A percentile compares a stretch with the other conserved stretches of the same genome.
Conservation (phyloP, 2,329 filamentous ascomycete genomes). For the Endoconidiophora laricicola region DNA sequence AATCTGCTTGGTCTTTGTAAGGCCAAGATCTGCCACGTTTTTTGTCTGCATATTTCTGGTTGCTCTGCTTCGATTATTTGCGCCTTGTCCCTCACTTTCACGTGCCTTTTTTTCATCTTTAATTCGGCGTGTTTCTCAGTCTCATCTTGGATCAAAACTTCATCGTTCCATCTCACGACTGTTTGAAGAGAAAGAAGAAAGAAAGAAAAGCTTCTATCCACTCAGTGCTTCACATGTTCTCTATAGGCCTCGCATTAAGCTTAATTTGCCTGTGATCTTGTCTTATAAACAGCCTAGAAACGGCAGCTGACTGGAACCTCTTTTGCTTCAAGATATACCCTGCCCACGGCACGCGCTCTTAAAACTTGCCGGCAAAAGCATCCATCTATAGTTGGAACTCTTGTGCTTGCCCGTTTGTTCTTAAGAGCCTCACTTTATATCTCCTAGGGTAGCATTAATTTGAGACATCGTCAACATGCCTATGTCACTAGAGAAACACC, state of each 20-base stretch:
- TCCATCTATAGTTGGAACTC: no score
- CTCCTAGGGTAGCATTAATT: no score
- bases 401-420: no score
- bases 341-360: no score
- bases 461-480: slow-evolving; percentile 29
- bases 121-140: no score
- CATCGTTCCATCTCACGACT: no score
- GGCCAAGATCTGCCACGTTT: not conserved
- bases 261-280: not conserved
- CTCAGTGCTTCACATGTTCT: not conserved
- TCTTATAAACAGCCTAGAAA: no score
- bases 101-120: not conserved
- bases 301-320: not conserved
- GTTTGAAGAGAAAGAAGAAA: no score
- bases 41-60: not conserved
- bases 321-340: not conserved
- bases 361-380: no score
- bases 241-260: not conserved
- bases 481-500: slow-evolving; percentile 65
- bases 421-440: no score
- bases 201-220: not conserved
- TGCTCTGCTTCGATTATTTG: not conserved
- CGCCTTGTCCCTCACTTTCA: not conserved
- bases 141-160: no score
- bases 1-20: no score